Evolutionary conservation across 352 stramenopile species (phyloP), one percentile per base, ranked within the genome.

Genomic region (Globisporangium middletonii): DNA sequence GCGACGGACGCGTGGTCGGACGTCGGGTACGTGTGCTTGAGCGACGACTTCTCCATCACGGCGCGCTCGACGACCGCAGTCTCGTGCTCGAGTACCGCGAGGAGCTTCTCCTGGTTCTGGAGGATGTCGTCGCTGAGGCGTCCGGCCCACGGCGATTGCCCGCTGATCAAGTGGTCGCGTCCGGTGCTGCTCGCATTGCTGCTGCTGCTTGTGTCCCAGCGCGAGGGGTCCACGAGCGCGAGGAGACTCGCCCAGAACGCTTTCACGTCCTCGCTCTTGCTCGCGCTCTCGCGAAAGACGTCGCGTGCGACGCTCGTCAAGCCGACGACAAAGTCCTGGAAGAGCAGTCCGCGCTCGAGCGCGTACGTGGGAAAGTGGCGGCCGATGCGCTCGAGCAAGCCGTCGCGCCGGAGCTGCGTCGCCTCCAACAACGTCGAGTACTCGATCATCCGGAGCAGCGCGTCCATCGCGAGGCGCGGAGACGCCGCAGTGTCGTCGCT

Each of bases 91-190:
- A 91, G 60, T 15, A 91, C 67, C n/a, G 81, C 76, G 9, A 91
- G 68, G 30, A 91, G 51, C 37, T 91, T 91, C 50, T 91, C 81
- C 55, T 89, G 81, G 43, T 91, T 91, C 64, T 91, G 79, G 13
- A 91, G 62, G 53, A 91, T 91, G 18, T 89, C 81, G n/a, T 91
- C 81, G 30, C 73, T 87, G 19, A 91, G 69, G 30, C 77, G 72
- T 30, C 77, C 75, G 37, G 71, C 76, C 79, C 81, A 91, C 3
- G 75, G 68, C 38, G 58, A 60, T 11, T 41, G 51, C 23, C 63
- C 59, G 35, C 59, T 51, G 19, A 69, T 50, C 38, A 68, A 50
- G 48, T 66, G 55, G 0, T 18, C 26, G 3, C 23, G 42, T 26
- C 23, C 23, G 8, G 45, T 48, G n/a, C 18, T n/a, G 28, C 43